phyloP scores from a whole-genome alignment of 2,329 filamentous ascomycete species.

The Cryphonectria japonica region DNA sequence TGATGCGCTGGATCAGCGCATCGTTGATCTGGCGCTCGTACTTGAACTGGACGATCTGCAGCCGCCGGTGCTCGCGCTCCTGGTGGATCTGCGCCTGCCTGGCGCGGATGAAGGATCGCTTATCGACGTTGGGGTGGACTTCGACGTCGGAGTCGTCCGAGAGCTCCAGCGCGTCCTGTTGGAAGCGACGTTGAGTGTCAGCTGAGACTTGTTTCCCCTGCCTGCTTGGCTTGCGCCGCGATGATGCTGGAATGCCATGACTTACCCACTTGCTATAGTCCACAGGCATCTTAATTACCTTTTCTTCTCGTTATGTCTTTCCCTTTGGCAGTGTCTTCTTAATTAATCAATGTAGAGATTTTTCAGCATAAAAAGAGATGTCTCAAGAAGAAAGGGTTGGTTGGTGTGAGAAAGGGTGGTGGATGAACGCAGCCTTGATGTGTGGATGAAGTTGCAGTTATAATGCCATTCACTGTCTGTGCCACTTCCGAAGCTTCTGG shows the following conservation, averaged over 20 bases:
- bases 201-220: neutral
- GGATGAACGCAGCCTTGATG: neutral
- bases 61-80: slow-evolving; percentile 81
- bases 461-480: neutral
- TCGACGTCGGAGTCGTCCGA: slow-evolving; percentile 98
- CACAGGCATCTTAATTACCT: slow-evolving; percentile 46
- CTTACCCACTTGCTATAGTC: slow-evolving; percentile 69
- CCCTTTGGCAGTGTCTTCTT: too few species aligned
- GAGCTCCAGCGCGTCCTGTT: slow-evolving; percentile 87
- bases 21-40: slow-evolving; percentile 95
- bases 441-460: neutral
- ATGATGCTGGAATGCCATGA: slow-evolving; percentile 9
- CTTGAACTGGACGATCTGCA: slow-evolving; percentile 87
- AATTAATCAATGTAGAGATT: neutral
- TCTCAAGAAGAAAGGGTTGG: neutral
- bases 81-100: slow-evolving; percentile 98
- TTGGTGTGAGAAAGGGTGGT: neutral
- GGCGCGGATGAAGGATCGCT: slow-evolving; percentile 95
- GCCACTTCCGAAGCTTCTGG: slow-evolving; percentile 10
- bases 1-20: slow-evolving; percentile 83
- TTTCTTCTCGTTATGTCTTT: too few species aligned
- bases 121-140: slow-evolving; percentile 98
- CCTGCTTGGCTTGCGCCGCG: slow-evolving; percentile 14
- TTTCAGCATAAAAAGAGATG: neutral
- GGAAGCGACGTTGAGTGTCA: slow-evolving; percentile 55